These are phyloP conservation scores for Fusarium penzigii DNA, from an alignment of 2,329 filamentous ascomycete species.

Conservation along the genomic window DNA sequence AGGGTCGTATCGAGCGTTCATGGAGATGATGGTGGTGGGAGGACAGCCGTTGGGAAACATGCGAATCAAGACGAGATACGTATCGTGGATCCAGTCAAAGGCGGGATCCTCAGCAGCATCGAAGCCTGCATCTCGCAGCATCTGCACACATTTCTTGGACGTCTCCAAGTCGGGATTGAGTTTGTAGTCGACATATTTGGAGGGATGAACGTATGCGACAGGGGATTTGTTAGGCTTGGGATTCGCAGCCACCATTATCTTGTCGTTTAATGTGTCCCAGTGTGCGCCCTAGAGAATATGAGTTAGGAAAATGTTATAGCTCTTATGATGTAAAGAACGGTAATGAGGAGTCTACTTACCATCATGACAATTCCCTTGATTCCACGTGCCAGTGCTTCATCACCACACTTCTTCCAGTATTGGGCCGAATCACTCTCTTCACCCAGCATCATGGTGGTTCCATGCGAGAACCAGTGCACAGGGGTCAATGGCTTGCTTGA, in stretches of 20 bases:
- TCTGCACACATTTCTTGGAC: constrained; percentile 48
- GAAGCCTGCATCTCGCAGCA: constrained; percentile 54
- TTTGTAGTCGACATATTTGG: constrained; percentile 64
- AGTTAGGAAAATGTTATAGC: no score
- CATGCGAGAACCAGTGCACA: constrained; percentile 69
- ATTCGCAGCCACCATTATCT: constrained; percentile 62
- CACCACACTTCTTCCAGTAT: constrained; percentile 67
- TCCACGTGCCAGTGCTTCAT: constrained; percentile 49
- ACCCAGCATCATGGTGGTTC: constrained; percentile 71
- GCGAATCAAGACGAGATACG: constrained; percentile 66
- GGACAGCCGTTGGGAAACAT: constrained; percentile 68
- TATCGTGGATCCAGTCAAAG: constrained; percentile 75
- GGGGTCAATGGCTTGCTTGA: constrained; percentile 40
- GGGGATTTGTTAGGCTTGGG: constrained; percentile 61
- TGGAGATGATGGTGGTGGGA: constrained; percentile 52
- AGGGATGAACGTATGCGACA: constrained; percentile 66
- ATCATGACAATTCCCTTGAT: constrained; percentile 38
- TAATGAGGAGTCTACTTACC: no score
- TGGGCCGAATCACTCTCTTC: constrained; percentile 61
- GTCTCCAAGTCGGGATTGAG: constrained; percentile 60
- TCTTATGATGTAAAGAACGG: no score
- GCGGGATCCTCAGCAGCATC: constrained; percentile 50
- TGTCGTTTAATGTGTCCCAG: constrained; percentile 59
- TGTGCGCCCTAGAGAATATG: constrained; percentile 51
- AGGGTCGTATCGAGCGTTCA: constrained; percentile 26